Evolutionary conservation across 345 rosid genomes (phyloP).

Genomic region (Melaleuca alternifolia): DNA sequence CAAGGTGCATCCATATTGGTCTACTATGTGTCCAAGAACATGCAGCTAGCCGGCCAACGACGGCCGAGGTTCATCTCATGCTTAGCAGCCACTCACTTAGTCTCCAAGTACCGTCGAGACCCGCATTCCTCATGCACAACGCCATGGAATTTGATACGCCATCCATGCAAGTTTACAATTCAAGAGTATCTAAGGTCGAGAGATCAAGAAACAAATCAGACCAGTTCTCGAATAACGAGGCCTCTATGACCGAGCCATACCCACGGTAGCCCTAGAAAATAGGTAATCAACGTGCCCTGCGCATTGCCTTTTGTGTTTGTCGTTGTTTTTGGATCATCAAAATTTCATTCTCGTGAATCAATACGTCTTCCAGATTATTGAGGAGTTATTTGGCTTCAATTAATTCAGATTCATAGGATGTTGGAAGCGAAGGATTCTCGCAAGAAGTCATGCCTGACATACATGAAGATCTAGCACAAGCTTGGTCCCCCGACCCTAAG

Average conservation of each 20-base stretch:
- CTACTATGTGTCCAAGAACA: conserved; percentile 52
- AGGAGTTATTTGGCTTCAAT: not conserved
- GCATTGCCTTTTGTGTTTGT: not conserved
- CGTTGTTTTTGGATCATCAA: not conserved
- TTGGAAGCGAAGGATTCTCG: not conserved
- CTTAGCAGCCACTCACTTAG: conserved; percentile 29
- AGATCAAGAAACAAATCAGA: not conserved
- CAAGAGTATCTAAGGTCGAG: not conserved
- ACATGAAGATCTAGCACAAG: too few species aligned
- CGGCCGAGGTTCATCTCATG: conserved; percentile 34
- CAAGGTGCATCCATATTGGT: conserved; percentile 47
- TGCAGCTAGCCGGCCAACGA: conserved; percentile 28
- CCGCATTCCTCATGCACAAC: conserved; percentile 22
- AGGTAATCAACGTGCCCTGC: not conserved
- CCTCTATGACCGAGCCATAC: not conserved
- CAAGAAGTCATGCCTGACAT: not conserved
- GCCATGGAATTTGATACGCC: not conserved
- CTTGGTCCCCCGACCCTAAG: too few species aligned
- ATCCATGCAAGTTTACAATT: not conserved
- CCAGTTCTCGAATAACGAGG: not conserved
- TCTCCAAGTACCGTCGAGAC: conserved; percentile 27
- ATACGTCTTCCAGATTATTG: not conserved
- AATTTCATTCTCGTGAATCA: not conserved
- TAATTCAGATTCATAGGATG: not conserved
- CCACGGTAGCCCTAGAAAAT: not conserved